Percentiles rank a stretch among this genome's conserved stretches.
These are phyloP conservation scores for Nissolia schottii DNA, from an alignment of 306 rosid species.

Conservation along the genomic window DNA sequence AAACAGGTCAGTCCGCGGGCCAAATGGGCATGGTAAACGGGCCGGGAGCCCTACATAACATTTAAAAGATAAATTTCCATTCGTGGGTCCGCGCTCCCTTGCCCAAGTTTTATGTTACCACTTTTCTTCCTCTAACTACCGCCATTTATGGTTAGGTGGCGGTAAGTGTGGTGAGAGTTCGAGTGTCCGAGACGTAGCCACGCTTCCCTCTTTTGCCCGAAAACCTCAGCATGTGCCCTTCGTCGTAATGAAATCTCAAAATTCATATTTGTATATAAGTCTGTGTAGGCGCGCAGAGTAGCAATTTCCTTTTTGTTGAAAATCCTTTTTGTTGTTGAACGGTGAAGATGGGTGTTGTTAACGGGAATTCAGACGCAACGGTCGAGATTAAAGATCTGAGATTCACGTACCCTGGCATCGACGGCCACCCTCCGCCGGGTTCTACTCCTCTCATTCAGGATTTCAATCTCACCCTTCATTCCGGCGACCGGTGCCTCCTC, in stretches of 20 bases:
- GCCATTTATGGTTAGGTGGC: neutral
- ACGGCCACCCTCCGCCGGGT: constrained; percentile 88
- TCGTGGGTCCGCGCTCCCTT: too few relatives aligned
- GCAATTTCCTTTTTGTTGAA: too few relatives aligned
- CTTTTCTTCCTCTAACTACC: too few relatives aligned
- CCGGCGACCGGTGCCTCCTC: constrained; percentile 84
- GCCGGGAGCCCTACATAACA: too few relatives aligned
- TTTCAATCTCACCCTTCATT: constrained; percentile 57
- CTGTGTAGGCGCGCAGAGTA: neutral
- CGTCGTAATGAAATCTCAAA: too few relatives aligned
- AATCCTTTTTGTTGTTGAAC: neutral
- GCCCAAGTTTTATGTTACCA: too few relatives aligned
- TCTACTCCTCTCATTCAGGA: constrained; percentile 77
- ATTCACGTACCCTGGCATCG: constrained; percentile 93
- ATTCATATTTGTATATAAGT: neutral
- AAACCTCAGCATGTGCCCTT: too few relatives aligned
- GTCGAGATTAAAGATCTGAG: constrained; percentile 56
- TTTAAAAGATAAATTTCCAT: too few relatives aligned
- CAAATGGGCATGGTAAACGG: too few relatives aligned
- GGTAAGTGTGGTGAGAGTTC: neutral
- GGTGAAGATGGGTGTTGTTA: constrained; percentile 23
- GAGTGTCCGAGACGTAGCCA: constrained; percentile 26
- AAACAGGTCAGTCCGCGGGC: too few relatives aligned
- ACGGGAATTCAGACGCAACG: constrained; percentile 26
- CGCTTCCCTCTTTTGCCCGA: neutral